Conservation (phyloP, 768 basidiomycete species). For the Termitomyces sp. region DNA sequence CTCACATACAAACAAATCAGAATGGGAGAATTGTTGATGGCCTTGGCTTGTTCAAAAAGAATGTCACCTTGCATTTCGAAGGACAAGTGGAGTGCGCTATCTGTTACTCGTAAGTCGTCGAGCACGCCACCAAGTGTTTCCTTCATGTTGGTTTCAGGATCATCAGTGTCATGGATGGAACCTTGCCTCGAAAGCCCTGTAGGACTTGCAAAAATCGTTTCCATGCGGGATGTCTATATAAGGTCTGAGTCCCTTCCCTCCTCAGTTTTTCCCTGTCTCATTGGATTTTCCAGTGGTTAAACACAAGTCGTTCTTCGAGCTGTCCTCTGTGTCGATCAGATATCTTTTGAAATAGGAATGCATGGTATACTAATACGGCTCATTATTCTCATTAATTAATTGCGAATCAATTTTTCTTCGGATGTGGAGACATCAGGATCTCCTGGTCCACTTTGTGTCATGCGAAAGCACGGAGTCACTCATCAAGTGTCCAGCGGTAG, state of each 20-base stretch:
- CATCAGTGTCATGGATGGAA: slow-evolving; percentile 85
- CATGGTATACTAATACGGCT: not conserved
- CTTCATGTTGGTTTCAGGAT: slow-evolving; percentile 45
- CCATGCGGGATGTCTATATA: slow-evolving; percentile 89
- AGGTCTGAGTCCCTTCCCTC: slow-evolving; percentile 35
- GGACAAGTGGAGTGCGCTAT: slow-evolving; percentile 96
- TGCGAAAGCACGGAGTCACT: no score
- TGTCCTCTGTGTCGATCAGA: slow-evolving; percentile 90
- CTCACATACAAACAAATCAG: slow-evolving; percentile 35
- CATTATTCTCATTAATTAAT: not conserved
- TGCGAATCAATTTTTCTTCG: not conserved
- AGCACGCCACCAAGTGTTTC: not conserved
- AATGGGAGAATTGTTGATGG: slow-evolving; percentile 90
- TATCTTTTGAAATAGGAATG: slow-evolving; percentile 42
- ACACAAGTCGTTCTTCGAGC: slow-evolving; percentile 81
- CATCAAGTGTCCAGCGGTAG: no score
- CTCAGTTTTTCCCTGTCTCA: not conserved
- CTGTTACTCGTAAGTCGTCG: slow-evolving; percentile 73
- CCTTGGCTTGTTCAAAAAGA: slow-evolving; percentile 86
- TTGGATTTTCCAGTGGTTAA: slow-evolving; percentile 65
- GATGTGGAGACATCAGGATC: not conserved
- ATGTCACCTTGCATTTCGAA: slow-evolving; percentile 89
- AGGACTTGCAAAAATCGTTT: slow-evolving; percentile 93
- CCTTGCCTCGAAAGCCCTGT: slow-evolving; percentile 86
- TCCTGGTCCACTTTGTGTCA: no score